A percentile compares a stretch with the other conserved stretches of the same genome.
Evolutionary conservation across 176 grass and related monocot genomes (phyloP).

Genomic region (Eragrostis curvula): DNA sequence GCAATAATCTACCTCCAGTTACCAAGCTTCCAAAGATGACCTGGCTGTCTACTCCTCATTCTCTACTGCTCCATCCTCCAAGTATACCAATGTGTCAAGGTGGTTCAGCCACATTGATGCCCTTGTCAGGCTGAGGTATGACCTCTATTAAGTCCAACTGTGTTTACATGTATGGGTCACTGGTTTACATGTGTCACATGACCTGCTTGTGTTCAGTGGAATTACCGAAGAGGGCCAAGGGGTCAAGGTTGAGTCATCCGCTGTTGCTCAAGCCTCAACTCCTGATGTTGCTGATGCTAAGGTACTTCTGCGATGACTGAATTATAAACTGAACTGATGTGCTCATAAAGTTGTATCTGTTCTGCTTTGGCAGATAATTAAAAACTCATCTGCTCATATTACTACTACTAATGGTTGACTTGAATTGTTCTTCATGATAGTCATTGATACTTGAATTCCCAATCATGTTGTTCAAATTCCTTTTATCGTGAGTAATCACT

Average conservation of each 20-base stretch:
- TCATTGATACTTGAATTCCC: not conserved
- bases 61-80: conserved; percentile 50
- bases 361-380: not conserved
- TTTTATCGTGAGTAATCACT: not conserved
- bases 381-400: not conserved
- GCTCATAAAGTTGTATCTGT: not conserved
- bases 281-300: conserved; percentile 59
- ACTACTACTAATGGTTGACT: not conserved
- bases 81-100: conserved; percentile 76
- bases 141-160: not conserved
- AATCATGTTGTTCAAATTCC: not conserved
- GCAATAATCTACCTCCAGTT: conserved; percentile 41
- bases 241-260: conserved; percentile 80
- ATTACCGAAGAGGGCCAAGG: conserved; percentile 67
- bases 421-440: not conserved
- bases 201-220: conserved; percentile 48
- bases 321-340: not conserved
- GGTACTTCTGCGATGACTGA: conserved; percentile 25
- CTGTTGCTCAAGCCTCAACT: conserved; percentile 57
- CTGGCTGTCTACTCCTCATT: conserved; percentile 71
- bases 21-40: conserved; percentile 99
- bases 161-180: not conserved
- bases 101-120: conserved; percentile 95
- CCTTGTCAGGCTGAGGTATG: conserved; percentile 82
- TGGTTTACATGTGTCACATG: not conserved